Evolutionary conservation across 164 flowering plant genomes (phyloP), one percentile per base, ranked within the genome.

Genomic region (Tetrastigma voinierianum): DNA sequence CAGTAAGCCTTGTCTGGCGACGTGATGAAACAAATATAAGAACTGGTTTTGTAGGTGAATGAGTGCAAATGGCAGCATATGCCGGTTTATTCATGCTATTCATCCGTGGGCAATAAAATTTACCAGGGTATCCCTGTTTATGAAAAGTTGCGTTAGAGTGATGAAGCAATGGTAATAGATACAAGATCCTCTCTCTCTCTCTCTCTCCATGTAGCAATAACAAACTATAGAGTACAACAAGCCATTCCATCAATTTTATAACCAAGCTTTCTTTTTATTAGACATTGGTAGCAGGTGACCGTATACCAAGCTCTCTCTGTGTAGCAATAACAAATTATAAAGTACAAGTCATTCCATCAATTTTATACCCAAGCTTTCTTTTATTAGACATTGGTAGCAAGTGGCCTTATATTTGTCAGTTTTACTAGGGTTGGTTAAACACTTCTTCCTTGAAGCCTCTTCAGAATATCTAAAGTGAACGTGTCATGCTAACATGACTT

Each of bases 1-100:
- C 99, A 51, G 99, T 95, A 66, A 95, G 98, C 75, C 99, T 85
- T 57, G 98, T 95, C 70, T 95, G 99, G 9, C 99, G 93, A 64
- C 99, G 97, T 43, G 99, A 95, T 59, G 99, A 95, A 46, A 95
- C 98, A 84, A 95, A 95, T 65, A 95, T 89, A 55, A 95, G 91
- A 80, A 95, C 96, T 65, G 99, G 98, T 70, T 95, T 95, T 60
- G 88, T 80, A 40, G 98, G 99, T 65, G 99, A 95, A 81, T 92
- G 97, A 44, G 98, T 92, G 74, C 92, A 84, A 74, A 95, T 92
- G 71, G 99, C 99, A 58, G 99, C 99, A 85, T 95, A 92, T 45
- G 99, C 78, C 66, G 98, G 98, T 72, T 95, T 95, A 57, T 95
- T 95, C 98, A 95, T 95, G 80, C 97, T 92, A 77, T 90, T 95